These are phyloP conservation scores for Jamesozyma jinghongensis DNA, from an alignment of 805 yeast species.

Conservation along the genomic window DNA sequence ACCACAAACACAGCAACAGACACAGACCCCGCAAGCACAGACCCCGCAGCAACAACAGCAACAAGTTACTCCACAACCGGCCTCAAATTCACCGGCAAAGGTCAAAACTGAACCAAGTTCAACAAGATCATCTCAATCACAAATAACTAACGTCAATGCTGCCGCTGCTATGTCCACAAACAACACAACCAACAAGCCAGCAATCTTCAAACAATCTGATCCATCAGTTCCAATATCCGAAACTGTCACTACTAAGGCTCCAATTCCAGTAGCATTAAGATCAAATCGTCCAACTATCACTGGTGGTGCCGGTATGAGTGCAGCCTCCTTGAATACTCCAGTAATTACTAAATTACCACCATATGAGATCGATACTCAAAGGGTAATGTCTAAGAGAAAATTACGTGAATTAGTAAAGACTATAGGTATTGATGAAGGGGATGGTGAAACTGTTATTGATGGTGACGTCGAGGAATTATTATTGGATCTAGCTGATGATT, in stretches of 20 bases:
- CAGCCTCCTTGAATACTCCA: constrained; percentile 68
- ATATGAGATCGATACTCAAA: constrained; percentile 69
- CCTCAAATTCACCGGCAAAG: not conserved
- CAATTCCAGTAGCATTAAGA: constrained; percentile 55
- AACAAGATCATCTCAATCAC: constrained; percentile 18
- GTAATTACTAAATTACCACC: constrained; percentile 66
- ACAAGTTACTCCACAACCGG: not conserved
- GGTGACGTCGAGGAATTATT: constrained; percentile 92
- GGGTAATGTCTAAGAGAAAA: constrained; percentile 84
- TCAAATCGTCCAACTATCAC: constrained; percentile 73
- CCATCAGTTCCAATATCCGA: constrained; percentile 69
- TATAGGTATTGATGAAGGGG: constrained; percentile 81
- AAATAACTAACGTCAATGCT: constrained; percentile 42
- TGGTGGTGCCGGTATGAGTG: constrained; percentile 70
- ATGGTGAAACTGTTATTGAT: constrained; percentile 80
- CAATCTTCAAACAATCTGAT: constrained; percentile 34
- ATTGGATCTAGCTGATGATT: constrained; percentile 91
- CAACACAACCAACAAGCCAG: constrained; percentile 17
- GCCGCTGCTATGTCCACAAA: constrained; percentile 35
- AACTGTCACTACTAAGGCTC: constrained; percentile 54
- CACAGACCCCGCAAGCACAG: constrained; percentile 9
- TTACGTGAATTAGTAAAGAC: constrained; percentile 77
- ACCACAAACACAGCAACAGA: constrained; percentile 6
- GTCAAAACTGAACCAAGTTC: not conserved
- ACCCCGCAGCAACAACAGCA: constrained; percentile 14